A percentile compares a stretch with the other conserved stretches of the same genome.
These are phyloP conservation scores for Euphorbia tirucalli DNA, from an alignment of 345 rosid species.

Conservation along the genomic window DNA sequence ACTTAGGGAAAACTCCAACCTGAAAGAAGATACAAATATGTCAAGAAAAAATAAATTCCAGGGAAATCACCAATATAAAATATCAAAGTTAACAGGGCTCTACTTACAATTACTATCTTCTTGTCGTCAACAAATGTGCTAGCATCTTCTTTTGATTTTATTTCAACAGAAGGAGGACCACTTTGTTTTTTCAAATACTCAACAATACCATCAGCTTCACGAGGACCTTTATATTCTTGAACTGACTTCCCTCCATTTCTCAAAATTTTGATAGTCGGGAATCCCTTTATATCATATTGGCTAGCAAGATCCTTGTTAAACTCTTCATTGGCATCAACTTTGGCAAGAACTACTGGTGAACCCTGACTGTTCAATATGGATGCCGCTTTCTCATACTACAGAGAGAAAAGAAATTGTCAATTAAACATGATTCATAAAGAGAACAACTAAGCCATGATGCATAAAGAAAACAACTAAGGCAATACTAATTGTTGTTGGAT, in stretches of 20 bases:
- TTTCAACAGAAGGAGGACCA: conserved; percentile 86
- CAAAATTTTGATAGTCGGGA: conserved; percentile 82
- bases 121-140: conserved; percentile 54
- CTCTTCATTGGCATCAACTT: conserved; percentile 84
- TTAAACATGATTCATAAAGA: no score
- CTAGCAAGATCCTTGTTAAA: conserved; percentile 56
- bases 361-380: conserved; percentile 59
- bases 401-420: not conserved
- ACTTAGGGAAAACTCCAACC: conserved; percentile 91
- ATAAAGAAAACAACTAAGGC: not conserved
- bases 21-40: conserved; percentile 24
- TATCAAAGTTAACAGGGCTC: not conserved
- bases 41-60: not conserved
- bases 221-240: conserved; percentile 97
- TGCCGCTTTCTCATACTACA: conserved; percentile 95
- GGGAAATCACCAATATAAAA: not conserved
- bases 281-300: conserved; percentile 68
- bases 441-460: no score
- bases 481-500: not conserved
- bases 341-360: conserved; percentile 70
- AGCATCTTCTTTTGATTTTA: conserved; percentile 65
- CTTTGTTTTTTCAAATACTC: conserved; percentile 79
- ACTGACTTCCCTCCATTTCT: conserved; percentile 72
- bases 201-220: conserved; percentile 86
- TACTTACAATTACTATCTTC: conserved; percentile 68